Evolutionary conservation across 768 basidiomycete genomes (phyloP), one percentile per base, ranked within the genome.

Genomic region (Leccinum disarticulatum): DNA sequence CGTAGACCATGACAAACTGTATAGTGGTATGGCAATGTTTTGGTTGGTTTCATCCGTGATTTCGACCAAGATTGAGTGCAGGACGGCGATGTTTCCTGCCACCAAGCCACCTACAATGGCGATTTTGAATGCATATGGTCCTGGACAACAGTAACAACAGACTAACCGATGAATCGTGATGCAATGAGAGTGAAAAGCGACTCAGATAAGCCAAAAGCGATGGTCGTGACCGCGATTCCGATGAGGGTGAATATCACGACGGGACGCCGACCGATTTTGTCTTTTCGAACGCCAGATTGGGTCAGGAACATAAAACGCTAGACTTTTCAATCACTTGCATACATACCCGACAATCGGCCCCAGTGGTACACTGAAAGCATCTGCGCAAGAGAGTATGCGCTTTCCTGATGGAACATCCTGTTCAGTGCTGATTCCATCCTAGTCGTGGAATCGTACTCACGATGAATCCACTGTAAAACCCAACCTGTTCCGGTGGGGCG

Each of bases 1-100:
- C 0, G 38, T 43, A 4, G 61, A 57, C 61, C 61, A 62, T 4
- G 51, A 33, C 19, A 64, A 38, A 17, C 63, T 64, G 25, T 64
- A 64, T 36, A 60, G 55, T 13, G 62, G 51, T 6, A 64, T 46
- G 1, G 62, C 63, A 9, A 64, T 55, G 7, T 64, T 41, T 43
- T 60, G 62, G 5, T 64, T 64, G 11, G 54, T 64, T 6, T 64
- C 57, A 22, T 64, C 63, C 1, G 63, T 64, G 6, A 64, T 56
- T 50, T 64, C 63, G 8, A 41, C 57, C 19, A 64, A 49, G 3
- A 64, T 52, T 0, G 63, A 59, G 27, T 64, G 57, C 11, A 64
- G 6, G 3, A 64, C 62, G 2, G 63, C 63, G 3, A 55, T 60
- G 11, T 55, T 60, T 49, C 54, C 62, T 22, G 50, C 57, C 4